A percentile compares a stretch with the other conserved stretches of the same genome.
Evolutionary conservation across 306 rosid species (phyloP).

Genomic region (Vigna nakashimae): DNA sequence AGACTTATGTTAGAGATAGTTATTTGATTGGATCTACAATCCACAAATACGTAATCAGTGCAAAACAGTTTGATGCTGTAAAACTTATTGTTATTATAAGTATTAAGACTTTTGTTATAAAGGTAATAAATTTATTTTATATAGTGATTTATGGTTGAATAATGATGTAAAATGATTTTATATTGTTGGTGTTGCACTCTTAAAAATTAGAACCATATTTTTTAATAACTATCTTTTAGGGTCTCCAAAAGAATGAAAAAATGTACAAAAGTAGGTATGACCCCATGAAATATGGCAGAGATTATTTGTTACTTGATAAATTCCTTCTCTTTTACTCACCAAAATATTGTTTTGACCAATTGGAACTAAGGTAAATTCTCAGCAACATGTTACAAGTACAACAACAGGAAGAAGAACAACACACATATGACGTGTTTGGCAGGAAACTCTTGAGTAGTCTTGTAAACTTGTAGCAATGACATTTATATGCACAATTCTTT

Average conservation of each 20-base stretch:
- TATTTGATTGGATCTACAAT: no score
- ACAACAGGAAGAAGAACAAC: conserved; percentile 7
- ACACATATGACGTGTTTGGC: conserved; percentile 43
- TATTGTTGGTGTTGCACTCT: no score
- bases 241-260: conserved; percentile 33
- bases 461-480: background rate
- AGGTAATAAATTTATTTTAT: no score
- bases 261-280: conserved; percentile 53
- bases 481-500: background rate
- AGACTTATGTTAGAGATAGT: no score
- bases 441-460: conserved; percentile 30
- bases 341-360: conserved; percentile 56
- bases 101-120: no score
- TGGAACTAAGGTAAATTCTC: conserved; percentile 33
- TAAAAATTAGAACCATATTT: background rate
- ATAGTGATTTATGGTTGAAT: no score
- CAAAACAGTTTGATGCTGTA: no score
- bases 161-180: no score
- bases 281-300: conserved; percentile 34
- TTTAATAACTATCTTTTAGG: conserved; percentile 6
- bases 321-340: conserved; percentile 57
- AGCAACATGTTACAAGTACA: conserved; percentile 24
- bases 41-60: no score
- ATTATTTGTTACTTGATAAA: conserved; percentile 43
- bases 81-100: no score